Evolutionary conservation across 208 protist species (phyloP), one percentile per base, ranked within the genome.

Genomic region (Leishmania mexicana): DNA sequence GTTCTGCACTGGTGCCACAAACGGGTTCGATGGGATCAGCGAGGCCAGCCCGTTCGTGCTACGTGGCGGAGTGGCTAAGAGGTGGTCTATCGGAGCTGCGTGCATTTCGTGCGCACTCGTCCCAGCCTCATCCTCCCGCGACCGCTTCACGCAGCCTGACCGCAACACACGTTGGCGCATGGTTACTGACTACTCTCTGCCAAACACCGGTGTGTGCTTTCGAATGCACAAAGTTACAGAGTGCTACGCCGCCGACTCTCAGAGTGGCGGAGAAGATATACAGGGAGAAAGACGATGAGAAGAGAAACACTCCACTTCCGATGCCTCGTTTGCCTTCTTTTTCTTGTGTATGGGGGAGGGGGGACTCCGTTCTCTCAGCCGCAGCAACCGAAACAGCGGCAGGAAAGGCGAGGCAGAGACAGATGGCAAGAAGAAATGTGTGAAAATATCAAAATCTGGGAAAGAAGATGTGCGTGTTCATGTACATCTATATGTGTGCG

Each of bases 41-140:
- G 51, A 73, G 21, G 64, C 40, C 6, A 68, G 51, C 5, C 78
- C 83, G 79, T 80, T 83, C 7, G 78, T 83, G 53, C 38, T 35
- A 35, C 83, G 83, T 38, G 83, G 83, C 58, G 83, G 83, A 4
- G 83, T 86, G 21, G 78, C 83, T 49, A 86, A 70, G n/a, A 86
- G 78, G 75, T 86, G 83, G 28, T 86, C 83, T 35, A 57, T 53
- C 57, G 83, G 42, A 6, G 78, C 24, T 11, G 75, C 57, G 38
- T 10, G 40, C 57, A 47, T 47, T 42, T 65, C 47, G 65, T 24
- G 8, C 57, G 3, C 78, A 7, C 24, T 31, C 8, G 67, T 24
- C 13, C 62, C 78, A 68, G 42, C 67, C 19, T 65, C 75, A 21
- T 79, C 83, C 1, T 86, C 83, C 17, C 83, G n/a, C 40, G 38